Evolutionary conservation across 2,329 filamentous ascomycete species (phyloP).

Genomic region (Pseudonectria buxi): DNA sequence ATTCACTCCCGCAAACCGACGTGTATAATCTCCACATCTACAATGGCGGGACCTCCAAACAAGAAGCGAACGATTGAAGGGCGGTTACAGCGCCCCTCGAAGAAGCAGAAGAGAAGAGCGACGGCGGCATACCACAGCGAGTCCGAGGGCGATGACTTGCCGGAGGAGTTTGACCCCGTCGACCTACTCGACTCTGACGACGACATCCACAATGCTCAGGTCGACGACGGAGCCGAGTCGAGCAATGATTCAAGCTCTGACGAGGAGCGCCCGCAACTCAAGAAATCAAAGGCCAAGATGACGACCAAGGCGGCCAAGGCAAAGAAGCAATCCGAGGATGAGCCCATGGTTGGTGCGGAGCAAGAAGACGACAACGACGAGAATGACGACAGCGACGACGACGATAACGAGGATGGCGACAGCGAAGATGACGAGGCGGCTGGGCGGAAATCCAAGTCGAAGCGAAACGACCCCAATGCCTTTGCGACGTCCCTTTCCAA

Average conservation of each 20-base stretch:
- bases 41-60: constrained; percentile 27
- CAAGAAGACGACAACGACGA: constrained; percentile 20
- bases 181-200: constrained; percentile 53
- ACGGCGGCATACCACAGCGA: constrained; percentile 47
- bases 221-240: constrained; percentile 41
- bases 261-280: constrained; percentile 24
- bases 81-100: constrained; percentile 35
- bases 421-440: constrained; percentile 29
- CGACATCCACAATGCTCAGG: constrained; percentile 46
- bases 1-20: constrained; percentile 6
- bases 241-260: constrained; percentile 33
- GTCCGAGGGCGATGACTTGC: constrained; percentile 37
- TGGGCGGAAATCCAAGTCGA: constrained; percentile 50
- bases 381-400: constrained; percentile 35
- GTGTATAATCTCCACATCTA: constrained; percentile 3
- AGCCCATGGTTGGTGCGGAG: constrained; percentile 15
- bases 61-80: constrained; percentile 28
- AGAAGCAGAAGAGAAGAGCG: constrained; percentile 45
- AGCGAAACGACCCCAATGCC: constrained; percentile 84
- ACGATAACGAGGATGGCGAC: constrained; percentile 31
- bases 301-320: constrained; percentile 19
- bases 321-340: constrained; percentile 13
- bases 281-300: constrained; percentile 24
- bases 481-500: constrained; percentile 92
- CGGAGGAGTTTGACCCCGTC: constrained; percentile 41